Percentiles rank a stretch among this genome's conserved stretches.
phyloP scores from a whole-genome alignment of 2,329 filamentous ascomycete genomes.

The Botryotinia convoluta region DNA sequence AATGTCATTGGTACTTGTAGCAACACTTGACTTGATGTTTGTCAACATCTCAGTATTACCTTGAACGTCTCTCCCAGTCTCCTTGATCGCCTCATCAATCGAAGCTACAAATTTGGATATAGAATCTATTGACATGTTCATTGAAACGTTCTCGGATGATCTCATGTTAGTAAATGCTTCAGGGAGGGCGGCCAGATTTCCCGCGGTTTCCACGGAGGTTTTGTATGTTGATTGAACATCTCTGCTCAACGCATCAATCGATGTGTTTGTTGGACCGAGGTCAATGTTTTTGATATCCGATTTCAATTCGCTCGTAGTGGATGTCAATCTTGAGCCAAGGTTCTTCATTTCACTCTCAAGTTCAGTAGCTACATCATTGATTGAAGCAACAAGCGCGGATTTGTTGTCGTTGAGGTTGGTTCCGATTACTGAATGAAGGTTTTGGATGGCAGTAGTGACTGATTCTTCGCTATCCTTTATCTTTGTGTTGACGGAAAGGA shows the following conservation, averaged over 20 bases:
- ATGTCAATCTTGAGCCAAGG: slow-evolving; percentile 19
- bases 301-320: slow-evolving; percentile 20
- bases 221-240: slow-evolving; percentile 21
- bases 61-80: slow-evolving; percentile 22
- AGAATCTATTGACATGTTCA: slow-evolving; percentile 20
- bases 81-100: slow-evolving; percentile 21
- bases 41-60: slow-evolving; percentile 21
- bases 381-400: slow-evolving; percentile 17
- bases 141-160: slow-evolving; percentile 19
- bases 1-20: slow-evolving; percentile 22
- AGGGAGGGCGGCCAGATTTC: slow-evolving; percentile 12
- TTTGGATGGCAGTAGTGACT: slow-evolving; percentile 18
- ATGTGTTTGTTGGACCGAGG: slow-evolving; percentile 17
- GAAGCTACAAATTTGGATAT: slow-evolving; percentile 20
- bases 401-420: slow-evolving; percentile 19
- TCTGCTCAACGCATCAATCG: slow-evolving; percentile 22
- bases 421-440: slow-evolving; percentile 20
- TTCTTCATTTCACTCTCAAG: slow-evolving; percentile 23
- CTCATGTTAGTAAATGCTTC: slow-evolving; percentile 22
- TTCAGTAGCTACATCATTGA: slow-evolving; percentile 19
- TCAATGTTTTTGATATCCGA: slow-evolving; percentile 24
- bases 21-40: slow-evolving; percentile 20
- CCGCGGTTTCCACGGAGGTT: slow-evolving; percentile 3
- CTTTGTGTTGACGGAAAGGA: slow-evolving; percentile 21
- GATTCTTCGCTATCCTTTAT: slow-evolving; percentile 23